A percentile compares a stretch with the other conserved stretches of the same genome.
These are phyloP conservation scores for Phylloboletellus chloephorus DNA, from an alignment of 1,284 basidiomycete species.

Conservation along the genomic window DNA sequence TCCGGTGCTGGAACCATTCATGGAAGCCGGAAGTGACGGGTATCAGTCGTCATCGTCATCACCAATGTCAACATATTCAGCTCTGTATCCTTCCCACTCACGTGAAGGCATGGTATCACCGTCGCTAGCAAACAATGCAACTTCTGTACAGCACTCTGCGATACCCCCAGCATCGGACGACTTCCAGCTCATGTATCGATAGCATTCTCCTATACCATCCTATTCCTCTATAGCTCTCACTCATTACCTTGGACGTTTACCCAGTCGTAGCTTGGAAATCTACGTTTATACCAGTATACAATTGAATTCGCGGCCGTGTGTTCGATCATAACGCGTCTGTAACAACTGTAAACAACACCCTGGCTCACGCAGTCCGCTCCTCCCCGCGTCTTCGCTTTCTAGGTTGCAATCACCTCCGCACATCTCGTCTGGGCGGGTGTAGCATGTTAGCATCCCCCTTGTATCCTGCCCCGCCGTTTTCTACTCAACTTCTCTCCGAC, in stretches of 20 bases:
- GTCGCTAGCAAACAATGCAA: constrained; percentile 7
- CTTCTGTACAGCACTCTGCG: constrained; percentile 16
- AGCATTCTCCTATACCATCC: neutral
- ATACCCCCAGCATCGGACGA: constrained; percentile 10
- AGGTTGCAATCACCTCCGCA: constrained; percentile 4
- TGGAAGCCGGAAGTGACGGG: constrained; percentile 15
- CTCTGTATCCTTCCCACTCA: constrained; percentile 10
- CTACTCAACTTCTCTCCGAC: constrained; percentile 43
- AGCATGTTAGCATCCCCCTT: constrained; percentile 60
- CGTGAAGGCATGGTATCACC: constrained; percentile 8
- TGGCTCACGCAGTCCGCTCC: constrained; percentile 13
- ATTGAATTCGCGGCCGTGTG: neutral
- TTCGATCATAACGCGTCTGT: constrained; percentile 17
- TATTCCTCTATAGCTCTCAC: neutral
- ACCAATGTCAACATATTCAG: constrained; percentile 23
- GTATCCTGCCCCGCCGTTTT: constrained; percentile 45
- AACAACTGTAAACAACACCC: constrained; percentile 29
- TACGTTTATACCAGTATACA: neutral
- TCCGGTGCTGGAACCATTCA: constrained; percentile 14
- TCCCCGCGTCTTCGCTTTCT: constrained; percentile 7
- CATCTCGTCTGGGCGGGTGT: constrained; percentile 12
- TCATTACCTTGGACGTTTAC: constrained; percentile 4
- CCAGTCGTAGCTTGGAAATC: neutral
- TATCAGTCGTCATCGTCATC: constrained; percentile 27
- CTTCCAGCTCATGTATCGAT: constrained; percentile 5